Evolutionary conservation across 2,329 filamentous ascomycete genomes (phyloP).

Genomic region (Calonectria leucothoes): DNA sequence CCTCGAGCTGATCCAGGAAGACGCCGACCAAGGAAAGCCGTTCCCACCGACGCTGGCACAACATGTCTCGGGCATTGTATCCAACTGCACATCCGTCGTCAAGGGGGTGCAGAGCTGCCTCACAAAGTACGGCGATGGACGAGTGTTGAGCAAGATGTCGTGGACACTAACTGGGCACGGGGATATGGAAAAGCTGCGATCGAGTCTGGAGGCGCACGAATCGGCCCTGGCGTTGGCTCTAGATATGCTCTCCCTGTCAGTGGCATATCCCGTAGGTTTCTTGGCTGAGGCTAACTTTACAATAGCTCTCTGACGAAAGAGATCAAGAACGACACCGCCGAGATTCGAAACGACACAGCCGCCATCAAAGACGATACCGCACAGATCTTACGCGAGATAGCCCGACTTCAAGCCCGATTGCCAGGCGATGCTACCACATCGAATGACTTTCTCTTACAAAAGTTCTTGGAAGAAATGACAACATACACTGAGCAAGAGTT

Average conservation of each 20-base stretch:
- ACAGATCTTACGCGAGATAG: not conserved
- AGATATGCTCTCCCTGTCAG: not conserved
- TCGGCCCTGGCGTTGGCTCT: not conserved
- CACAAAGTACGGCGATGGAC: not conserved
- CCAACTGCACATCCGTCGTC: not conserved
- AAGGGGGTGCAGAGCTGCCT: not conserved
- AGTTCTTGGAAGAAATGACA: not conserved
- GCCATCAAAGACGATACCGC: not conserved
- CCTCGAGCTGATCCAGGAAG: slow-evolving; percentile 28
- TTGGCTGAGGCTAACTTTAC: not conserved
- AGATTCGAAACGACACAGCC: not conserved
- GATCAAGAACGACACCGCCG: not conserved
- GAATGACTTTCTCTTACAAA: not conserved
- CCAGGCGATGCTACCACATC: not conserved
- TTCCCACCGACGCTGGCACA: not conserved
- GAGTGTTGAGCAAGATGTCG: not conserved
- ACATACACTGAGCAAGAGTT: not conserved
- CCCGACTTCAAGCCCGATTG: not conserved
- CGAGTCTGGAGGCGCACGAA: not conserved
- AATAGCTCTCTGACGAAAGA: not conserved
- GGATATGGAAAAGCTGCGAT: not conserved
- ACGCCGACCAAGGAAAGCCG: slow-evolving; percentile 3
- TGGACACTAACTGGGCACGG: not conserved
- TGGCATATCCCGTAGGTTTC: not conserved
- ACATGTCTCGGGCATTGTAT: not conserved